phyloP scores from a whole-genome alignment of 352 stramenopile species.

The Plasmopara muralis region DNA sequence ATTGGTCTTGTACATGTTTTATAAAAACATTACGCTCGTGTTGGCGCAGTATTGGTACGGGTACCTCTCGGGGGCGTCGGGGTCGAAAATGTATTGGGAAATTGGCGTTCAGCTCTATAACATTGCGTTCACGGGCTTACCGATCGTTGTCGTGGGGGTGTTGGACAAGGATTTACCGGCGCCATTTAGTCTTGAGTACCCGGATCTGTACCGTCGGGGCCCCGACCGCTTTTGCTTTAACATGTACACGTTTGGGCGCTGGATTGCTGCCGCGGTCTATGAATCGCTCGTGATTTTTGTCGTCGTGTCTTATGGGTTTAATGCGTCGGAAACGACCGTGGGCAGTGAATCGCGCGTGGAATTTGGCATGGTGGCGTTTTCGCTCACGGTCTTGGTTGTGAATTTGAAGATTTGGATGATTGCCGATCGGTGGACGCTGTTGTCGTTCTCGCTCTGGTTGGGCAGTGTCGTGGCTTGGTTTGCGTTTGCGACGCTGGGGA shows the following conservation, averaged over 20 bases:
- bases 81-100: conserved; percentile 81
- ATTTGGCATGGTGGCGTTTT: conserved; percentile 86
- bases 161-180: conserved; percentile 80
- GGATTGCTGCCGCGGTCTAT: conserved; percentile 69
- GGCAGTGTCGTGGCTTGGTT: conserved; percentile 72
- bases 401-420: conserved; percentile 92
- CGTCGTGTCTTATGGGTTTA: conserved; percentile 73
- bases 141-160: conserved; percentile 84
- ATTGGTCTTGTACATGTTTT: conserved; percentile 90
- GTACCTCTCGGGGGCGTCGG: conserved; percentile 90
- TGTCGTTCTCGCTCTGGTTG: conserved; percentile 52
- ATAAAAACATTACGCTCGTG: conserved; percentile 92
- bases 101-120: conserved; percentile 90
- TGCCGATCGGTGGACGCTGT: conserved; percentile 64
- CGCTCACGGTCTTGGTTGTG: conserved; percentile 89
- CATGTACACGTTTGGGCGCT: conserved; percentile 67
- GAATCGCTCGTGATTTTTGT: conserved; percentile 79
- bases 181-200: conserved; percentile 69
- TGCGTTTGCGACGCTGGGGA: conserved; percentile 49
- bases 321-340: conserved; percentile 42
- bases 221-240: conserved; percentile 73
- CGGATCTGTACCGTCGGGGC: conserved; percentile 64
- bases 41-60: conserved; percentile 88
- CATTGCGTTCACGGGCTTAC: conserved; percentile 89
- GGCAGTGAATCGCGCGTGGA: conserved; percentile 74